Base-by-base conservation (phyloP, 1,284 basidiomycete species). In the Cutaneotrichosporon cyanovorans region DNA sequence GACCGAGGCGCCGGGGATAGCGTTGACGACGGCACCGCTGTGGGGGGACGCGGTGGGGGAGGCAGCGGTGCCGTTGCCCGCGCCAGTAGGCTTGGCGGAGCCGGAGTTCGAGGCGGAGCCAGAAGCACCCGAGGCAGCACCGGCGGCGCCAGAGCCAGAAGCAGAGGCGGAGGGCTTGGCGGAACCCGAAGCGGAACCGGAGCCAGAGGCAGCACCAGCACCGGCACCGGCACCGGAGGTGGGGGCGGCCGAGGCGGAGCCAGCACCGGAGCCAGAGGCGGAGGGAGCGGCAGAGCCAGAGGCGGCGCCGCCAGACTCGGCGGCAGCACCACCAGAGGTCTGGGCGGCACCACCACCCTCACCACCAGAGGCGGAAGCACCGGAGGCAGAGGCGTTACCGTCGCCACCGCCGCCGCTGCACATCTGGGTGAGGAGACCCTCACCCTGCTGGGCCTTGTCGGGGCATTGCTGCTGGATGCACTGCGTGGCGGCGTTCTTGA, bases 391-490 rank as follows among this genome's bases (percentile, higher is more conserved):
- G 25, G 25, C 25, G 25, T 7, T 12, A 28, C 25, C 25, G 12
- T 12, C 25, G 25, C 25, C 25, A 12, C 18, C 43, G 31, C 15
- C 37, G 18, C 37, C 42, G n/a, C 19, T 25, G 32, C 47, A 43
- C 25, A 38, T 23, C 30, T 37, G 30, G 15, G 18, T 2, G 31
- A 38, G 40, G 43, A 42, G 40, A 40, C 18, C 40, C n/a, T 33
- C 4, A 15, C 22, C 35, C 18, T 38, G 32, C 11, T 19, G 14
- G 15, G 22, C 30, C 43, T 41, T 39, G 48, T 41, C 37, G 23
- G 38, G 37, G 47, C 34, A 40, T 37, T 39, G 31, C 22, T 25
- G 7, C 10, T 40, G 10, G 42, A 36, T 28, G 25, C 43, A 45
- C 10, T 19, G 14, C 11, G 34, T 23, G 25, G 47, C 42, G 12